phyloP scores from a whole-genome alignment of 805 yeast genomes.

The Candida pini region DNA sequence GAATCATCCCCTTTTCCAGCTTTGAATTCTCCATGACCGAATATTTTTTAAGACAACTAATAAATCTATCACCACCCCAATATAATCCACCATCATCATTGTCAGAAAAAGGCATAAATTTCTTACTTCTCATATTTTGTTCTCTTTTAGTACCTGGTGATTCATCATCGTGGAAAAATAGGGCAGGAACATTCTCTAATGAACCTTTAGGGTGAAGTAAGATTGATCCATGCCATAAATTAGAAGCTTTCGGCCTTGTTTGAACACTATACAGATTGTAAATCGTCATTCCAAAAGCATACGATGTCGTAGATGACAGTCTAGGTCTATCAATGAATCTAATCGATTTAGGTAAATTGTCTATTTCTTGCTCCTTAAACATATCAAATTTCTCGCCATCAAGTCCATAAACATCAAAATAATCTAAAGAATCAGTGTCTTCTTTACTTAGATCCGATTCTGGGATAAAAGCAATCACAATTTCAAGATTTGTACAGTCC shows the following conservation, averaged over 20 bases:
- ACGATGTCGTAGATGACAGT: slow-evolving; percentile 47
- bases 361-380: slow-evolving; percentile 10
- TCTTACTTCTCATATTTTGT: slow-evolving; percentile 51
- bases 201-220: slow-evolving; percentile 63
- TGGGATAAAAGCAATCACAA: slow-evolving; percentile 65
- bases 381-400: slow-evolving; percentile 28
- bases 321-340: slow-evolving; percentile 48
- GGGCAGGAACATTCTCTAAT: slow-evolving; percentile 62
- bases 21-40: slow-evolving; percentile 65
- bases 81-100: slow-evolving; percentile 45
- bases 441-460: slow-evolving; percentile 34
- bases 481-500: slow-evolving; percentile 45
- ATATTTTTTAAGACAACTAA: slow-evolving; percentile 45
- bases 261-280: slow-evolving; percentile 71
- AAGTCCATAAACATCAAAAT: slow-evolving; percentile 34
- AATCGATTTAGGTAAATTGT: slow-evolving; percentile 20
- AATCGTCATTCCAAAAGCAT: slow-evolving; percentile 62
- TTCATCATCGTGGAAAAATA: slow-evolving; percentile 91
- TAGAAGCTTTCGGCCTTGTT: slow-evolving; percentile 74
- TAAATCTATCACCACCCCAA: slow-evolving; percentile 91
- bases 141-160: slow-evolving; percentile 66
- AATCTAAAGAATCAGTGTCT: slow-evolving; percentile 28
- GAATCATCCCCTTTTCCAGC: slow-evolving; percentile 63
- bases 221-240: slow-evolving; percentile 91
- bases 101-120: slow-evolving; percentile 70